These are phyloP conservation scores for Pichia sp. DNA, from an alignment of 1,139 yeast genomes.

Conservation along the genomic window DNA sequence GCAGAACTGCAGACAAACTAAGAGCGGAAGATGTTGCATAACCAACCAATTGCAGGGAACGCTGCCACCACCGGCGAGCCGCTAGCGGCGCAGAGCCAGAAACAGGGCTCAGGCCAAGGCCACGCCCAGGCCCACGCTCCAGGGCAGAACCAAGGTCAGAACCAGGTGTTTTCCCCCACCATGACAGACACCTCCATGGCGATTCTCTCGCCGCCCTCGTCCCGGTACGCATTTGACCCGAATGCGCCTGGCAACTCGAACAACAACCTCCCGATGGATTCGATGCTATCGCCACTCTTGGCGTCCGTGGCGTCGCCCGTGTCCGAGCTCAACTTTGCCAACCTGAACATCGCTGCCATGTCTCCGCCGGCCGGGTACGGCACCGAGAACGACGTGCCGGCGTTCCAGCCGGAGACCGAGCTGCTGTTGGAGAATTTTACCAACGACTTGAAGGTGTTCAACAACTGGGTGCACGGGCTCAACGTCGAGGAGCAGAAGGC, in stretches of 20 bases:
- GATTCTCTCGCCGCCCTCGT: conserved; percentile 36
- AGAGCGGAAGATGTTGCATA: not conserved
- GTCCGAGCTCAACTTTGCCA: conserved; percentile 10
- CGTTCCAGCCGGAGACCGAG: conserved; percentile 31
- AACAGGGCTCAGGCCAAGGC: no score
- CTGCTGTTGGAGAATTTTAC: conserved; percentile 36
- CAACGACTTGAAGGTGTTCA: conserved; percentile 47
- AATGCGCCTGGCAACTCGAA: not conserved
- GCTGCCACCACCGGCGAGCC: not conserved
- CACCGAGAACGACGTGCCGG: conserved; percentile 32
- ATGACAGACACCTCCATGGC: conserved; percentile 23
- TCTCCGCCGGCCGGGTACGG: conserved; percentile 22
- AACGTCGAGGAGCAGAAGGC: conserved; percentile 53
- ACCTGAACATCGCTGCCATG: conserved; percentile 1
- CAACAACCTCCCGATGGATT: not conserved
- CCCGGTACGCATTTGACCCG: conserved; percentile 37
- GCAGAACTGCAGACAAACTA: not conserved
- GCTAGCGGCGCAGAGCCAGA: not conserved
- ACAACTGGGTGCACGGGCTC: conserved; percentile 58
- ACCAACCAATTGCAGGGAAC: not conserved
- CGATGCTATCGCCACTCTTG: conserved; percentile 6
- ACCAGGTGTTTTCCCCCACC: not conserved
- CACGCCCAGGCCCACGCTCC: not conserved
- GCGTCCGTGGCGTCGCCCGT: conserved; percentile 11
- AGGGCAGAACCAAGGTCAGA: not conserved